These are phyloP conservation scores for Plenodomus lindquistii DNA, from an alignment of 2,329 filamentous ascomycete genomes.

Conservation along the genomic window DNA sequence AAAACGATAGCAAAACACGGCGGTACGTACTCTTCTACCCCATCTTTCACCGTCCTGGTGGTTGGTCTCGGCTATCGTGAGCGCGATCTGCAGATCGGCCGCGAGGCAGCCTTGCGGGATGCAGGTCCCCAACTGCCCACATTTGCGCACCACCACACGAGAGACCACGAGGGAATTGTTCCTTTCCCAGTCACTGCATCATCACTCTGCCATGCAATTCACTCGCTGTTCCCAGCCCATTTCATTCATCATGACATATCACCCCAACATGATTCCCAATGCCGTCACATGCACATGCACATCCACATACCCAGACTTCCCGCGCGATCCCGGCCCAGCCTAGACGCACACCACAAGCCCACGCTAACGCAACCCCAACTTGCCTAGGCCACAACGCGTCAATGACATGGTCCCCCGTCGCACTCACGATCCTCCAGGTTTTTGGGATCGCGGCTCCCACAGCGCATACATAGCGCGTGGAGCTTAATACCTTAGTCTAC, in stretches of 20 bases:
- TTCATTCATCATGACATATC: background rate
- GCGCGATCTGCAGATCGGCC: background rate
- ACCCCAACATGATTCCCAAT: background rate
- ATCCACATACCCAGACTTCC: too few relatives aligned
- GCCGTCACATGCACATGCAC: too few relatives aligned
- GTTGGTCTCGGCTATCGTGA: background rate
- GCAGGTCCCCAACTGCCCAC: background rate
- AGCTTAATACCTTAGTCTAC: constrained; percentile 1
- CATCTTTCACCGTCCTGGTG: background rate
- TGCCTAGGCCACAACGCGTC: constrained; percentile 37
- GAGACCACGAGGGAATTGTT: too few relatives aligned
- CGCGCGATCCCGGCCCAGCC: background rate
- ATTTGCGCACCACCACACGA: too few relatives aligned
- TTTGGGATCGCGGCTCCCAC: constrained; percentile 28
- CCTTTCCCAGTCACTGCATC: background rate
- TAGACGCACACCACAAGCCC: constrained; percentile 6
- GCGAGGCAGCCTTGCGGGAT: background rate
- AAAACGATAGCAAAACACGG: constrained; percentile 44
- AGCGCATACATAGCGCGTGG: constrained; percentile 18
- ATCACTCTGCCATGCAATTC: background rate
- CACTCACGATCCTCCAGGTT: constrained; percentile 31
- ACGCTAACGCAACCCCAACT: constrained; percentile 12
- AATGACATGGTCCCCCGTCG: constrained; percentile 37
- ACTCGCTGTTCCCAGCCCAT: background rate
- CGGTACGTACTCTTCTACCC: constrained; percentile 27